Evolutionary conservation across 2,329 filamentous ascomycete genomes (phyloP).

Genomic region (Neospermospora avenae): DNA sequence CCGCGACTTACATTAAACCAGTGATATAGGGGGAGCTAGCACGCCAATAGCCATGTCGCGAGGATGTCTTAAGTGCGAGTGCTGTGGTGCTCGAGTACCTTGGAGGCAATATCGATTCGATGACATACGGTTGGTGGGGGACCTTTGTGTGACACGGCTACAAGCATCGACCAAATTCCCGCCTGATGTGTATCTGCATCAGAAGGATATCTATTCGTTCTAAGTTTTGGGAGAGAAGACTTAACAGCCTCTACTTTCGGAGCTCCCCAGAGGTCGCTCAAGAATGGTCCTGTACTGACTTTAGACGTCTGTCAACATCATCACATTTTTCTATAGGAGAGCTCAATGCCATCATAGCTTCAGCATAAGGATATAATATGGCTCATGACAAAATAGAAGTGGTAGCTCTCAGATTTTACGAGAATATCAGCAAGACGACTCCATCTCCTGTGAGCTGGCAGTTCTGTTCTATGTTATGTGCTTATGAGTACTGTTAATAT

Average conservation of each 20-base stretch:
- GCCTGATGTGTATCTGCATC: conserved; percentile 13
- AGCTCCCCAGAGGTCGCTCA: background rate
- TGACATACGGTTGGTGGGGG: conserved; percentile 1
- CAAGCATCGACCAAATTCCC: conserved; percentile 15
- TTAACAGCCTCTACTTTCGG: conserved; percentile 8
- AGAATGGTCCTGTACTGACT: background rate
- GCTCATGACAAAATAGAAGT: conserved; percentile 33
- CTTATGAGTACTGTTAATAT: conserved; percentile 44
- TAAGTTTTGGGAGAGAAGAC: conserved; percentile 17
- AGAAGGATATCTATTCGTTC: conserved; percentile 11
- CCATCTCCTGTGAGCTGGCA: conserved; percentile 37
- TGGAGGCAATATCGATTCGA: conserved; percentile 16
- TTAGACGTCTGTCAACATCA: background rate
- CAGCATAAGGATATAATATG: conserved; percentile 17
- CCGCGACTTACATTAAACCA: background rate
- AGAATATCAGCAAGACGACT: conserved; percentile 21
- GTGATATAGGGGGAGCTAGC: conserved; percentile 4
- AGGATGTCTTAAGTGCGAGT: conserved; percentile 6
- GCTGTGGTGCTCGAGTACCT: conserved; percentile 15
- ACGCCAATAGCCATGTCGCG: background rate
- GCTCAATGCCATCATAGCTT: too few relatives aligned
- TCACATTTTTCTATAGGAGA: background rate
- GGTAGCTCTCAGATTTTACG: conserved; percentile 28
- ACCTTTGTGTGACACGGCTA: conserved; percentile 9
- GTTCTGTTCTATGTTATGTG: conserved; percentile 40